Conservation (phyloP, 1,284 basidiomycete genomes). For the Papiliotrema laurentii region DNA sequence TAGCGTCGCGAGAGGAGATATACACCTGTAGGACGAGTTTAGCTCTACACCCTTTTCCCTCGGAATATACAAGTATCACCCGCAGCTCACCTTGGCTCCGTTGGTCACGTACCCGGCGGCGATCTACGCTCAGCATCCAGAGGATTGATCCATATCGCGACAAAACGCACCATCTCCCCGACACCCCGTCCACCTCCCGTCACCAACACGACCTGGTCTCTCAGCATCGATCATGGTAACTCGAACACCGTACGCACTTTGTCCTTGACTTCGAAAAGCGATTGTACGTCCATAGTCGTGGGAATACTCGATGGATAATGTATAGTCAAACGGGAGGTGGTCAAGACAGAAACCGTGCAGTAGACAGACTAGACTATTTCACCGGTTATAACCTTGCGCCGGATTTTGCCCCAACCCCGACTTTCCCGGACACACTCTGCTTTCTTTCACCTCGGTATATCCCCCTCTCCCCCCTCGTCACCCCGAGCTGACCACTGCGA, state of each 20-base stretch:
- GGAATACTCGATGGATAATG: no score
- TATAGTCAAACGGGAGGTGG: no score
- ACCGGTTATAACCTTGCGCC: no score
- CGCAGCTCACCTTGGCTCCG: slow-evolving; percentile 55
- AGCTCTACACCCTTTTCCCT: no score
- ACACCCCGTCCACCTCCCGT: slow-evolving; percentile 70
- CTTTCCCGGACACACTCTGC: no score
- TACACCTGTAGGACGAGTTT: slow-evolving; percentile 55
- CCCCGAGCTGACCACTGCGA: no score
- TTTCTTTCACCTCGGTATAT: no score
- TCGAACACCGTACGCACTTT: slow-evolving; percentile 45
- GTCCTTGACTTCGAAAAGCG: slow-evolving; percentile 57
- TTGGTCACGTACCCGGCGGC: slow-evolving; percentile 63
- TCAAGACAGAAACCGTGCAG: no score
- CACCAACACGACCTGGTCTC: slow-evolving; percentile 55
- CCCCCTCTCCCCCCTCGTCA: no score
- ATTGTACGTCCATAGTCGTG: slow-evolving; percentile 34
- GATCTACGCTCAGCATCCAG: slow-evolving; percentile 52
- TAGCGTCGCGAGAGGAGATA: slow-evolving; percentile 60
- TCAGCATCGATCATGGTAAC: neutral
- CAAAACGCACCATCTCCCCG: slow-evolving; percentile 59
- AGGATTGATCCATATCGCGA: neutral
- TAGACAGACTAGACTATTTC: no score
- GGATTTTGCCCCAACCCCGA: no score
- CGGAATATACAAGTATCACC: neutral